Percentiles rank a stretch among this genome's conserved stretches.
These are phyloP conservation scores for Boletus barrowsii DNA, from an alignment of 768 basidiomycete genomes.

Conservation along the genomic window DNA sequence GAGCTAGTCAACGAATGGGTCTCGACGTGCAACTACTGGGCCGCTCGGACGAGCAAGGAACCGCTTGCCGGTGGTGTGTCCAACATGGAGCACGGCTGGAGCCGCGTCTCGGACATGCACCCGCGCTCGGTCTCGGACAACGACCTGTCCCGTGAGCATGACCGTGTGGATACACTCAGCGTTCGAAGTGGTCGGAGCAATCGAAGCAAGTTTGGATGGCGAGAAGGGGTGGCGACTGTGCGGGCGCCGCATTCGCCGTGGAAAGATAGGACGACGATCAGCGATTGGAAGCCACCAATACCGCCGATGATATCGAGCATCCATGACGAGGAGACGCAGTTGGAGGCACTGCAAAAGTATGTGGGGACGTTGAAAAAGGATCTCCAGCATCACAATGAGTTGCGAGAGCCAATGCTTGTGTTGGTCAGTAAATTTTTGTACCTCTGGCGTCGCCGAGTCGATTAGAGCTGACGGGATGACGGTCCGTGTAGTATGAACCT, in stretches of 20 bases:
- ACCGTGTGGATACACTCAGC: slow-evolving; percentile 60
- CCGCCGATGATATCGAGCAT: slow-evolving; percentile 79
- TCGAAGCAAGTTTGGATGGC: slow-evolving; percentile 71
- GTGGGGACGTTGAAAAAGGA: slow-evolving; percentile 73
- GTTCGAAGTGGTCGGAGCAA: slow-evolving; percentile 73
- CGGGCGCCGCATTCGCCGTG: slow-evolving; percentile 69
- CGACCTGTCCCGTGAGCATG: slow-evolving; percentile 49
- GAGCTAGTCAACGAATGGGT: slow-evolving; percentile 99
- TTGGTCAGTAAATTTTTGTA: slow-evolving; percentile 47
- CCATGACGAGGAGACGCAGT: slow-evolving; percentile 90
- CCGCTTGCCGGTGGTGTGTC: slow-evolving; percentile 94
- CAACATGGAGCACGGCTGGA: slow-evolving; percentile 99
- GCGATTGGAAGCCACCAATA: slow-evolving; percentile 93
- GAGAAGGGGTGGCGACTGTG: slow-evolving; percentile 62
- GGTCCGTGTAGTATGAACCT: slow-evolving; percentile 55
- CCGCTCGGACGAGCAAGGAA: slow-evolving; percentile 91
- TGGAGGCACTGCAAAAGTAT: slow-evolving; percentile 86
- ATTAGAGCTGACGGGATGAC: not conserved
- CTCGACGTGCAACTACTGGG: slow-evolving; percentile 99
- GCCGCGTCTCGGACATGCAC: slow-evolving; percentile 61
- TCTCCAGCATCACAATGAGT: slow-evolving; percentile 75
- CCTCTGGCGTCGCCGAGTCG: not conserved
- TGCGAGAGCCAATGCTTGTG: slow-evolving; percentile 77
- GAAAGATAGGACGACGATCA: slow-evolving; percentile 73
- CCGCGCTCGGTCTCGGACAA: slow-evolving; percentile 57